A percentile compares a stretch with the other conserved stretches of the same genome.
phyloP scores from a whole-genome alignment of 2,329 filamentous ascomycete genomes.

The Salinomyces thailandicus region DNA sequence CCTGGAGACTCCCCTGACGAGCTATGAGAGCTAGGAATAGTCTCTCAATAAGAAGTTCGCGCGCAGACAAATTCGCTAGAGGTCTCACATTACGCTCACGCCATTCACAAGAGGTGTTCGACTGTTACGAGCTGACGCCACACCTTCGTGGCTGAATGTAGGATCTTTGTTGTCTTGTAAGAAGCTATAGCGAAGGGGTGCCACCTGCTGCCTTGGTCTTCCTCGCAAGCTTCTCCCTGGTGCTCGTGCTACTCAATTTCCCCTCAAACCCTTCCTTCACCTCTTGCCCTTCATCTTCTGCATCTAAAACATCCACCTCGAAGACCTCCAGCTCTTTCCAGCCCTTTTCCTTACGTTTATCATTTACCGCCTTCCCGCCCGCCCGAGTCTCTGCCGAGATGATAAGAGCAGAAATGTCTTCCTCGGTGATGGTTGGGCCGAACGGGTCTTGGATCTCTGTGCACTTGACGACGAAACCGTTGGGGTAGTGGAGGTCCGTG shows the following conservation, averaged over 20 bases:
- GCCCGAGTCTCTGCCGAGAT: constrained; percentile 79
- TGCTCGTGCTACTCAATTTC: constrained; percentile 89
- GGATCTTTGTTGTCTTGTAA: not conserved
- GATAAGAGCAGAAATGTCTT: constrained; percentile 67
- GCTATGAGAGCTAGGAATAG: too few species aligned
- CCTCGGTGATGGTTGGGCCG: constrained; percentile 79
- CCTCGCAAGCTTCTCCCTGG: constrained; percentile 33
- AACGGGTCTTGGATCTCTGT: constrained; percentile 80
- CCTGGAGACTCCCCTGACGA: constrained; percentile 12
- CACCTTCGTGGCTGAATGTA: too few species aligned
- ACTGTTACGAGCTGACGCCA: too few species aligned
- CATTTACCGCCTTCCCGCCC: constrained; percentile 77
- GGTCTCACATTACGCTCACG: too few species aligned
- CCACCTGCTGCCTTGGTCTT: constrained; percentile 1
- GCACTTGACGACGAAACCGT: constrained; percentile 60
- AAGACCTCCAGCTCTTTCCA: constrained; percentile 71
- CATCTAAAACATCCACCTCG: constrained; percentile 80
- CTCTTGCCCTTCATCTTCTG: constrained; percentile 31
- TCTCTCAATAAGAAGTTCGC: too few species aligned
- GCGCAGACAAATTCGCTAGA: too few species aligned
- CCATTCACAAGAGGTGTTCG: too few species aligned
- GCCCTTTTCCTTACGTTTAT: constrained; percentile 63
- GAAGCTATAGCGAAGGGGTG: not conserved
- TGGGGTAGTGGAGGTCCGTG: constrained; percentile 48
- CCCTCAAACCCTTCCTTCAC: constrained; percentile 54